Base-by-base conservation (phyloP, 2,329 filamentous ascomycete species). In the Colletotrichum cereale region DNA sequence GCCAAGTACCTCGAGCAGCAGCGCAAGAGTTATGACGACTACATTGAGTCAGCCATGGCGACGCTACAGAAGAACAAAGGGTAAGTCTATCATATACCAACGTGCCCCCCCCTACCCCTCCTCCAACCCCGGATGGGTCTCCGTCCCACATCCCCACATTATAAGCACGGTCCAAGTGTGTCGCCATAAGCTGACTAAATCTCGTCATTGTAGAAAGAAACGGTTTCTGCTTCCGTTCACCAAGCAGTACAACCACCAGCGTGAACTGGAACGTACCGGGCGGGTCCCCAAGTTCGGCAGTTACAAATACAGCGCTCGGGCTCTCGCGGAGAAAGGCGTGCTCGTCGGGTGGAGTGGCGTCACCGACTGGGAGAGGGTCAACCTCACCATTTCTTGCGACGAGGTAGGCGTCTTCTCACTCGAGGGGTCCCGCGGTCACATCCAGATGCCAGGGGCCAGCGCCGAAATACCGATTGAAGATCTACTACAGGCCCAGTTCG, bases 211-310 rank as follows among this genome's bases (percentile, higher is more conserved):
- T 76, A 91, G 92, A 73, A 97, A 97, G 85, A 97, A 97, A 82
- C 90, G 93, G 64, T 98, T 98, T 86, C 88, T 98, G 67, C 89
- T 99, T 81, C 96, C 96, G 18, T 99, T 99, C 81, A 98, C 96
- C 31, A 97, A 97, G 79, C 96, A 99, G 82, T 99, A 97, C 89
- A 97, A 98, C 82, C 96, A 99, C 83, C 95, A 98, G 84, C 92
- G 95, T 75, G 96, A 99, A 83, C 91, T 99, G 40, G 94, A 98
- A 79, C 92, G 94, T 70, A 92, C 93, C 10, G 96, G 96, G 36
- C 94, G 96, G 61, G 94, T 74, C 64, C 97, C 97, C 81, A 97
- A 97, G 80, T 99, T 99, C 79, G 96, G 97, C 74, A 97, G 93
- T 47, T 99, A 93, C 90, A 98, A 98, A 85, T 99, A 99, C 85